Evolutionary conservation across 1,284 basidiomycete genomes (phyloP), one percentile per base, ranked within the genome.

Genomic region (Ganoderma sinense): DNA sequence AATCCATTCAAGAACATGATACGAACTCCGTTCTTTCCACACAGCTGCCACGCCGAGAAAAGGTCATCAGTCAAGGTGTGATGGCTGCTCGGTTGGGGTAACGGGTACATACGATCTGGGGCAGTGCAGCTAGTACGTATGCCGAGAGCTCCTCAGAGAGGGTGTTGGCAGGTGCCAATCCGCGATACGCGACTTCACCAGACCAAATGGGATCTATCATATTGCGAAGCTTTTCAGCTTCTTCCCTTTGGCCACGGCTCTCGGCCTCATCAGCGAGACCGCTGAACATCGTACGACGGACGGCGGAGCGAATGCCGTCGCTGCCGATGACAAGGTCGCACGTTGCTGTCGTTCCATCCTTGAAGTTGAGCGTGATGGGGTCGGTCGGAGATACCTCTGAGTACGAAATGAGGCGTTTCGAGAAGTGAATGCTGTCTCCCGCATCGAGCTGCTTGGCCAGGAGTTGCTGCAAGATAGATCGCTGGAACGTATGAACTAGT

Each of bases 241-340:
- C 64, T 6, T 56, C 64, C 18, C 65, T 43, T 23, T 70, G 45
- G 4, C 71, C 68, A 10, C 77, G 53, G 58, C 76, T 75, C 18
- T 62, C 26, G 1, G 70, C 69, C 1, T 55, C 67, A 36, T 68
- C 61, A 4, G 73, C 73, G 0, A 74, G 40, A 5, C 64, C 48
- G 8, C 62, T 62, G 48, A 65, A 76, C 72, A 76, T 69, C n/a
- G 41, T 56, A 2, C 40, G 55, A 18, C 82, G 79, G 5, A 80
- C 78, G 31, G 78, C 80, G 72, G 86, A 87, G 76, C 84, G 85
- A 65, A 87, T 73, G 4, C 86, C 86, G 74, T 88, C 87, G 66
- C 84, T 83, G 20, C 86, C 86, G 66, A 87, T 77, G 59, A 89
- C 82, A 23, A 87, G 75, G 76, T 89, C 87, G 72, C 85, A 87